Conservation (phyloP, 495 filamentous ascomycete genomes). For the Podospora sp. region DNA sequence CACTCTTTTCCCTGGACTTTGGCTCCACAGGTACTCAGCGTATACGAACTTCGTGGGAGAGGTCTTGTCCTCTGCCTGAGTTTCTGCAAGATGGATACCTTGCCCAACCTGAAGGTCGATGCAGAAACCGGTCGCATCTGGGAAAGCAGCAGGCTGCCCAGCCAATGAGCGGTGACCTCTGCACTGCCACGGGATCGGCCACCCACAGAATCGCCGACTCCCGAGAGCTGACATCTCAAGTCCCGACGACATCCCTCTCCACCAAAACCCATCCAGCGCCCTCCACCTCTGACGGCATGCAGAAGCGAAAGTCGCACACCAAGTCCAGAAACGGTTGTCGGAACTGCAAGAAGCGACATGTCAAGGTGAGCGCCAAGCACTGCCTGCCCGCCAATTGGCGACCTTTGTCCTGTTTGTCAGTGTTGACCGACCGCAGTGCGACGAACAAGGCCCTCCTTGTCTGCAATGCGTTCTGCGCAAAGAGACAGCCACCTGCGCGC, state of each 20-base stretch:
- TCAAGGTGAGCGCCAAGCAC: conserved; percentile 7
- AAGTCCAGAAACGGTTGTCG: conserved; percentile 8
- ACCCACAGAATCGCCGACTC: neutral
- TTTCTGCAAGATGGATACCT: no score
- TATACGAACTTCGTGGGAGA: no score
- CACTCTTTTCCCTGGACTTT: no score
- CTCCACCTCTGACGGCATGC: neutral
- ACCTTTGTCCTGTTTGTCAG: neutral
- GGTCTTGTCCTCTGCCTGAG: no score
- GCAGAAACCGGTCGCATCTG: no score
- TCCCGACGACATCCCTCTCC: neutral
- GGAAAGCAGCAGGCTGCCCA: no score
- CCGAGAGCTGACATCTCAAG: no score
- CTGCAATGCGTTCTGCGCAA: conserved; percentile 1
- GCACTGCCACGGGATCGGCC: neutral
- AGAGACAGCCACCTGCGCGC: conserved; percentile 1
- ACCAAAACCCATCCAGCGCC: neutral
- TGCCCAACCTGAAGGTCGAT: no score
- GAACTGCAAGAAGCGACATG: conserved; percentile 12
- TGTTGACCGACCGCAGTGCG: neutral
- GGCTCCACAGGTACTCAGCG: no score
- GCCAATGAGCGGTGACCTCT: neutral
- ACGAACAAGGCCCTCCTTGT: conserved; percentile 16
- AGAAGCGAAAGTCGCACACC: conserved; percentile 15
- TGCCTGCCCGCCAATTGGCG: neutral